Evolutionary conservation across 2,329 filamentous ascomycete species (phyloP).

Genomic region (Pseudopyrenochaeta lycopersici): DNA sequence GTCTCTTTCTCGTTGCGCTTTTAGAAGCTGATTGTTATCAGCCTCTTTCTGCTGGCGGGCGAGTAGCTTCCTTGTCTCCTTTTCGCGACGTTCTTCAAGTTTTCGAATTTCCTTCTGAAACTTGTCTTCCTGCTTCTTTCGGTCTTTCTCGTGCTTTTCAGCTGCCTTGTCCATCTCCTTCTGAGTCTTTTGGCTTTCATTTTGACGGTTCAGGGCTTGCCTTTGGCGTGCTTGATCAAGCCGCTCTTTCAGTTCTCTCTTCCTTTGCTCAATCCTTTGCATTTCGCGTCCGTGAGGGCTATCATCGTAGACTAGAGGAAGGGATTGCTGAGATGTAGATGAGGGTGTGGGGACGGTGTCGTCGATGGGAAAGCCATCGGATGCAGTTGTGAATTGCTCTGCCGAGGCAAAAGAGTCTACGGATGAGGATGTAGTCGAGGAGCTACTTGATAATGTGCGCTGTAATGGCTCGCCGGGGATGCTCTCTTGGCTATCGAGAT

Average conservation of each 20-base stretch:
- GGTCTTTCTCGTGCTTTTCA: constrained; percentile 70
- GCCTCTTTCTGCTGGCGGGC: constrained; percentile 70
- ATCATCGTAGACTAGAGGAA: constrained; percentile 21
- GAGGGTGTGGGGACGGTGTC: constrained; percentile 37
- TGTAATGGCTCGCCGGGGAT: constrained; percentile 31
- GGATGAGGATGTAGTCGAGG: constrained; percentile 34
- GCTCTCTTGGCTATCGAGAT: constrained; percentile 12
- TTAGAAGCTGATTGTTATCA: constrained; percentile 58
- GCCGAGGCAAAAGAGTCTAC: constrained; percentile 54
- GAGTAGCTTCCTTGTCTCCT: constrained; percentile 71
- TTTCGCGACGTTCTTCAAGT: constrained; percentile 71
- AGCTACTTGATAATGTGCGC: constrained; percentile 37
- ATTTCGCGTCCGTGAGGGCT: constrained; percentile 61
- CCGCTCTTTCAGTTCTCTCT: constrained; percentile 67
- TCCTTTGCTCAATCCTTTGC: constrained; percentile 68
- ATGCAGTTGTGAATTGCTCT: constrained; percentile 51
- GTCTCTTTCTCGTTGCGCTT: constrained; percentile 59
- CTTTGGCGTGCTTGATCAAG: constrained; percentile 65
- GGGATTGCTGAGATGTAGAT: constrained; percentile 33
- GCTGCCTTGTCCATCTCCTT: constrained; percentile 67
- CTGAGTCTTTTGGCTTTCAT: constrained; percentile 47
- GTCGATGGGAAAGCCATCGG: constrained; percentile 37
- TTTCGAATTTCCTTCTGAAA: constrained; percentile 63
- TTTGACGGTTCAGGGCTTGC: constrained; percentile 49
- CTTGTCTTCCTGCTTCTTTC: constrained; percentile 53